Evolutionary conservation across 2,329 filamentous ascomycete genomes (phyloP), one percentile per base, ranked within the genome.

Genomic region (Orbilia brochopaga): DNA sequence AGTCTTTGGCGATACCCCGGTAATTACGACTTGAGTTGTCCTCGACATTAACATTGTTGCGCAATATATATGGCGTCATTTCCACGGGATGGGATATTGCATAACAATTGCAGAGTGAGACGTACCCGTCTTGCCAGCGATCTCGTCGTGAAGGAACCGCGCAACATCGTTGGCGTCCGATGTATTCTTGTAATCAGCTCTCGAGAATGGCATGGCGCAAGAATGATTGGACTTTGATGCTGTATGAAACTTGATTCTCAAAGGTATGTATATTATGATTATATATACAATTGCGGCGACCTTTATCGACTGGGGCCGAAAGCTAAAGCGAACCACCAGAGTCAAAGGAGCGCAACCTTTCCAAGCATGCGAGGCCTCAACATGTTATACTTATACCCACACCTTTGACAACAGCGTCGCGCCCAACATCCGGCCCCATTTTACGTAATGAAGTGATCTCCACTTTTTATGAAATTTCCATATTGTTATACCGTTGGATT

Each of bases 1-100:
- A 17, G 79, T 77, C 52, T 77, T 76, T 5, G 79, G 79, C 1
- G 80, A 79, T n/a, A 81, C 79, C 11, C 82, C 81, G 0, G 81
- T 83, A 0, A 79, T 79, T 32, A 83, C 77, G 52, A 83, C 63
- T 69, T 46, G n/a, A n/a, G n/a, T 44, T 8, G 15, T 37, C 4
- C 27, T 32, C 27, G 8, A 8, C 27, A 8, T 32, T 8, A 32
- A 8, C 8, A 32, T 32, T 8, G 27, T 32, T 32, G 27, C 27
- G 4, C 27, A 4, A 8, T 4, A 32, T 32, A 21, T 10, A 7
- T 13, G 5, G 7, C 11, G 32, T 32, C 7, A 54, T 17, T 17
- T 3, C n/a, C 2, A 2, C 21, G n/a, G 10, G 17, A 7, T 7
- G 6, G 32, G 32, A 30, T 17, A 23, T 11, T 40, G n/a, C n/a